These are phyloP conservation scores for Coccomyxa sp. DNA, from an alignment of 139 green algal genomes.

Conservation along the genomic window DNA sequence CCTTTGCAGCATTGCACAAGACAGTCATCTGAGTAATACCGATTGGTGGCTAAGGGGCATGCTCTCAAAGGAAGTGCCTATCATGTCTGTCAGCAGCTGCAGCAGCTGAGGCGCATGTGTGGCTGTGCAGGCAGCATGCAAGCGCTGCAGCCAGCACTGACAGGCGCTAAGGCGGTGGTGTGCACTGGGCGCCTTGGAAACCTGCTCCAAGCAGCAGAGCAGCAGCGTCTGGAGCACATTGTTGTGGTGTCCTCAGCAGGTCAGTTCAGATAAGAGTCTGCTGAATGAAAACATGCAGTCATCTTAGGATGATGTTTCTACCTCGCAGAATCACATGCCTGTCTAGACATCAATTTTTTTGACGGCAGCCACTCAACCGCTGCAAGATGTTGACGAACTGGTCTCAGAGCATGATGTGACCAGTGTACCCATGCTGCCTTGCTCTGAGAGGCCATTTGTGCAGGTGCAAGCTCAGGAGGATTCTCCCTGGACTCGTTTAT, in stretches of 20 bases:
- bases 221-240: constrained; percentile 20
- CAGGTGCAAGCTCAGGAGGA: background rate
- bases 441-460: background rate
- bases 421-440: background rate
- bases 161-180: constrained; percentile 18
- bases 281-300: background rate
- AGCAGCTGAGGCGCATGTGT: too few relatives aligned
- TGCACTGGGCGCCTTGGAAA: constrained; percentile 21
- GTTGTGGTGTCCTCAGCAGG: constrained; percentile 26
- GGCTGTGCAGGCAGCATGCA: background rate
- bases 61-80: background rate
- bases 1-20: background rate
- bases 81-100: too few relatives aligned
- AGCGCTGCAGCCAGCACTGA: constrained; percentile 10
- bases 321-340: background rate
- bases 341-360: background rate
- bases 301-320: background rate
- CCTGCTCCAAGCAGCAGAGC: constrained; percentile 10
- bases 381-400: background rate
- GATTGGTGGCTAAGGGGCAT: background rate
- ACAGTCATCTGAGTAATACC: background rate
- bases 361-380: background rate
- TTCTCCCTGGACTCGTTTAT: constrained; percentile 6
- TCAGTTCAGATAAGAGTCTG: background rate
- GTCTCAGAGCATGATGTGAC: background rate